These are phyloP conservation scores for Globisporangium irregulare DNA, from an alignment of 352 stramenopile genomes.

Conservation along the genomic window DNA sequence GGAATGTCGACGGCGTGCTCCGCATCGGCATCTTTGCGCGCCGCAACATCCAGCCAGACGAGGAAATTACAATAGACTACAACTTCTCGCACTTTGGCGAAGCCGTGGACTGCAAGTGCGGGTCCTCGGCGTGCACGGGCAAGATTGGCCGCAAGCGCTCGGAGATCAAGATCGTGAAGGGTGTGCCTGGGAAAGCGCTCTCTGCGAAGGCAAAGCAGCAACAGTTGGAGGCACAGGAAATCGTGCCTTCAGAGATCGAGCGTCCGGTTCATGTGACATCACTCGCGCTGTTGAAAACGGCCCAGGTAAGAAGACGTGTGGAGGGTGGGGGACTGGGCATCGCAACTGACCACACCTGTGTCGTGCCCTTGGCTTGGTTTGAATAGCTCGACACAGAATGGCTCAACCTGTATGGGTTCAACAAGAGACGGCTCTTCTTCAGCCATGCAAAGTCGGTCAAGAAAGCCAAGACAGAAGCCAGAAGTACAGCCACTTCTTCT, in stretches of 20 bases:
- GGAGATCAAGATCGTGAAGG: slow-evolving; percentile 27
- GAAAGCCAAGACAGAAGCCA: slow-evolving; percentile 10
- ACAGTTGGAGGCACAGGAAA: slow-evolving; percentile 16
- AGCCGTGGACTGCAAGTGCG: slow-evolving; percentile 73
- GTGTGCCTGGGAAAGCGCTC: neutral
- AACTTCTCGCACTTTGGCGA: slow-evolving; percentile 85
- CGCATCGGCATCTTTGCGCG: slow-evolving; percentile 81
- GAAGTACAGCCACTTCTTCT: neutral
- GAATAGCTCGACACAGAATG: slow-evolving; percentile 58
- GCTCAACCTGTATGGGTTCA: slow-evolving; percentile 59
- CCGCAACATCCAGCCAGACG: slow-evolving; percentile 43
- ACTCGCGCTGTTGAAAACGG: slow-evolving; percentile 71
- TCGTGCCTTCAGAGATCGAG: slow-evolving; percentile 53
- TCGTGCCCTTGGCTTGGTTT: neutral
- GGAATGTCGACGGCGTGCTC: slow-evolving; percentile 68
- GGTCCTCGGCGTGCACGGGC: slow-evolving; percentile 63
- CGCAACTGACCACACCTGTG: neutral
- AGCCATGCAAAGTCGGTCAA: slow-evolving; percentile 26
- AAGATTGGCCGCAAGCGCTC: slow-evolving; percentile 76
- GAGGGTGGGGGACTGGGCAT: no score
- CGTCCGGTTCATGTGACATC: slow-evolving; percentile 62
- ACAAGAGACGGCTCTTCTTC: slow-evolving; percentile 65
- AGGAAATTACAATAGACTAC: slow-evolving; percentile 87
- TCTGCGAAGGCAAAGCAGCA: slow-evolving; percentile 14
- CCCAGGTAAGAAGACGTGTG: slow-evolving; percentile 23